Conservation (phyloP, 805 yeast species). For the Saturnispora silvae region DNA sequence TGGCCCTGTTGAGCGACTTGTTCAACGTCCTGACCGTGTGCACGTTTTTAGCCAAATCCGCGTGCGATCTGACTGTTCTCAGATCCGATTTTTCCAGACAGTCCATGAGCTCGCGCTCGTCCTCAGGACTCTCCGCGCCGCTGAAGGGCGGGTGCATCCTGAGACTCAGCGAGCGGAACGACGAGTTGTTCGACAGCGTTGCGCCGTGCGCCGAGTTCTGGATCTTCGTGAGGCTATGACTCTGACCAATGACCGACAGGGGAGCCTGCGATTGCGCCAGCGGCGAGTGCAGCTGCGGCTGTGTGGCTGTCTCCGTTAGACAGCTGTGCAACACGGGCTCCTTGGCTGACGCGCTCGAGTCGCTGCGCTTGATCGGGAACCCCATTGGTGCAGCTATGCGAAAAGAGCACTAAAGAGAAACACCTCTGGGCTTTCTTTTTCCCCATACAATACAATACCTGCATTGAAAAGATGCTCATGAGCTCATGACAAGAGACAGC, state of each 20-base stretch:
- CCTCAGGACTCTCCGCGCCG: neutral
- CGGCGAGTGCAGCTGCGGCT: neutral
- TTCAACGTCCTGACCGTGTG: conserved; percentile 70
- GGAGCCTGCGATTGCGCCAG: too few relatives aligned
- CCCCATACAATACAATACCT: too few relatives aligned
- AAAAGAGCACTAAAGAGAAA: too few relatives aligned
- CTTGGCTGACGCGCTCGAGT: conserved; percentile 3
- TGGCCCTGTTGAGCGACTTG: conserved; percentile 59
- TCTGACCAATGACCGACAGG: too few relatives aligned
- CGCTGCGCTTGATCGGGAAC: conserved; percentile 3
- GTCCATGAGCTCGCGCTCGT: conserved; percentile 3
- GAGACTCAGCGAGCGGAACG: conserved; percentile 1
- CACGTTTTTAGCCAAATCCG: conserved; percentile 70
- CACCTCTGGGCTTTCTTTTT: too few relatives aligned
- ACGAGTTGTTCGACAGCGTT: conserved; percentile 1
- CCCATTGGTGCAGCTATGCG: too few relatives aligned
- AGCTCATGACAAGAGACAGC: too few relatives aligned
- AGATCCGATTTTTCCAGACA: conserved; percentile 25
- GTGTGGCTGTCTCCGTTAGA: conserved; percentile 1
- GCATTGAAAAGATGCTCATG: too few relatives aligned
- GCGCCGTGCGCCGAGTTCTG: too few relatives aligned
- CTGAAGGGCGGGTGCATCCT: neutral
- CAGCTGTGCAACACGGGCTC: conserved; percentile 9
- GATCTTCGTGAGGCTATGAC: too few relatives aligned
- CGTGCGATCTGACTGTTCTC: conserved; percentile 53